Evolutionary conservation across 225 moss, liverwort and hornwort species (phyloP).

Genomic region (Pseudoscleropodium purum): DNA sequence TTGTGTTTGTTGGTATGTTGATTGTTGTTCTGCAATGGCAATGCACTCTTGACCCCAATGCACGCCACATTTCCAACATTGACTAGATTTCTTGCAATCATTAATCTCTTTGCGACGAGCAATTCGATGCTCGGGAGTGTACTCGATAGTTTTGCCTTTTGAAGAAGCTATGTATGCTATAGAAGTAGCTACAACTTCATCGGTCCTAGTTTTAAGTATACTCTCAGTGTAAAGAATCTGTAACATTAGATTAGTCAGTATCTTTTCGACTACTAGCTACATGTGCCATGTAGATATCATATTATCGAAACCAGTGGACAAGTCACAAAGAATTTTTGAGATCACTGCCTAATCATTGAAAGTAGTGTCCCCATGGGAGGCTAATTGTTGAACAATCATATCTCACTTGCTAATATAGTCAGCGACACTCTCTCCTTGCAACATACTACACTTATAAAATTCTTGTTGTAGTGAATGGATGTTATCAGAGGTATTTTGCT

Average conservation of each 20-base stretch:
- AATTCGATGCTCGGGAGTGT: background rate
- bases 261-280: background rate
- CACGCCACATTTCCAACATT: background rate
- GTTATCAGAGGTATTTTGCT: too few species aligned
- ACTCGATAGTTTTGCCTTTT: background rate
- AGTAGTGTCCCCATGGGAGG: too few species aligned
- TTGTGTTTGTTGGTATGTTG: background rate
- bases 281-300: background rate
- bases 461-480: too few species aligned
- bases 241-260: fast-evolving
- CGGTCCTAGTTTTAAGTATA: background rate
- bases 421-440: too few species aligned
- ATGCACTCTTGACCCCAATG: background rate
- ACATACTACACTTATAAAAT: too few species aligned
- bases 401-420: too few species aligned
- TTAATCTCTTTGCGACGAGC: background rate
- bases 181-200: background rate
- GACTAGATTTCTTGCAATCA: background rate
- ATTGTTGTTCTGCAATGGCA: fast-evolving
- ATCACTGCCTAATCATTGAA: background rate
- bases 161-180: background rate
- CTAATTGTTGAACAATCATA: too few species aligned
- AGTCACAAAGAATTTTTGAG: fast-evolving
- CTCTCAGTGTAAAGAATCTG: background rate
- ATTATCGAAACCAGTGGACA: background rate